Percentiles rank a stretch among this genome's conserved stretches.
These are phyloP conservation scores for Aspergillus hancockii DNA, from an alignment of 495 filamentous ascomycete genomes.

Conservation along the genomic window DNA sequence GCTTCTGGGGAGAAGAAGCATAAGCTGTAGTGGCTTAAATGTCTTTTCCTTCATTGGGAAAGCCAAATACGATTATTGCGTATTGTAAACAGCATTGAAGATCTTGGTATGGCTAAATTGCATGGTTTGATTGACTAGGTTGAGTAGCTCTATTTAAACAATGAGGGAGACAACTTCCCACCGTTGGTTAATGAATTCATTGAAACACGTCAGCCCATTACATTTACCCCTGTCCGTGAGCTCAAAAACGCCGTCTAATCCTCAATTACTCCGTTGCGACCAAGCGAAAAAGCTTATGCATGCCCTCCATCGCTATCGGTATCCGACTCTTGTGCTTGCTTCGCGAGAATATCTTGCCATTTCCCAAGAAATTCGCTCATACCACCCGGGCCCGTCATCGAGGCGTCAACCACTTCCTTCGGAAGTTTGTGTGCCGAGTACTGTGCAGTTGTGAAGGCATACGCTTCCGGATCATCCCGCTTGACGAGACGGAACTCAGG, in stretches of 20 bases:
- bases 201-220: not conserved
- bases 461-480: slow-evolving; percentile 82
- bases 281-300: slow-evolving; percentile 17
- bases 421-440: slow-evolving; percentile 96
- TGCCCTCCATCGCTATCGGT: slow-evolving; percentile 44
- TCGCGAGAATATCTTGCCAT: slow-evolving; percentile 79
- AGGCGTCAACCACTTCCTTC: slow-evolving; percentile 91
- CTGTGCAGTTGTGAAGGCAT: slow-evolving; percentile 78
- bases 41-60: not conserved
- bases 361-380: slow-evolving; percentile 84
- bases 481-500: slow-evolving; percentile 83
- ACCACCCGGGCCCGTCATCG: slow-evolving; percentile 61
- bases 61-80: not conserved
- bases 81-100: not conserved
- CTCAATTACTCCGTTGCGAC: not conserved
- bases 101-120: not conserved
- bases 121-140: not conserved
- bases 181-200: not conserved
- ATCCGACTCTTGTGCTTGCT: slow-evolving; percentile 52
- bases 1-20: slow-evolving; percentile 73
- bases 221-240: not conserved
- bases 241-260: slow-evolving; percentile 17
- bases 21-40: slow-evolving; percentile 63
- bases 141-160: not conserved
- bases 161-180: not conserved